Evolutionary conservation across 371 early-diverging fungal genomes (phyloP), one percentile per base, ranked within the genome.

Genomic region (Apophysomyces ossiformis): DNA sequence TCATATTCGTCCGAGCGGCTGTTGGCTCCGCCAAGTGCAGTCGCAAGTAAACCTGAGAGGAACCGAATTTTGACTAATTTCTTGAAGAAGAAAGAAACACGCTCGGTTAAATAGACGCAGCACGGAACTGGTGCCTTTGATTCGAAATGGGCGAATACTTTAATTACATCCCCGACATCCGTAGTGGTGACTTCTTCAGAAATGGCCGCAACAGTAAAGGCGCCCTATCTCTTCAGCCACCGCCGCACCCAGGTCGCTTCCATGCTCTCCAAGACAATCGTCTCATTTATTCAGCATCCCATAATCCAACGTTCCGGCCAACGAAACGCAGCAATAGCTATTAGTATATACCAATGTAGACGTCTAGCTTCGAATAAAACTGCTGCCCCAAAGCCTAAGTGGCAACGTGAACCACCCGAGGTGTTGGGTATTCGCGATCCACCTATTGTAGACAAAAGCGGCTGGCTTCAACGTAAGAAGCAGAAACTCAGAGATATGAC

Each of bases 11-110:
- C 72, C 21, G 73, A 62, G 16, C 68, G 69, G 38, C 57, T 61
- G 45, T 69, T 67, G 58, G 68, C 73, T 60, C 75, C 66, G 45
- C 79, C 79, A 61, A 82, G 68, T 56, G 80, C 83, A 64, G 75
- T 70, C 12, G 83, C 72, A 57, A 82, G 69, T 65, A 82, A 69
- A 44, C 75, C 80, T 61, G 83, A 78, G 64, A 82, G 66, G 68
- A 82, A 82, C 45, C 83, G 76, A 76, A 82, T 82, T 68, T 73
- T 82, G 66, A 59, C 35, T 54, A 50, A 56, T 37, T 41, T 35
- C 58, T 16, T 58, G 58, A 36, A n/a, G 44, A 39, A 56, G 18
- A 66, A 38, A 60, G 58, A n/a, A 50, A 21, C 18, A 21, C 21
- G 54, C 32, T 26, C 32, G 21, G 21, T 9, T 32, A 50, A 50